These are phyloP conservation scores for Eragrostis tef DNA, from an alignment of 202 grass and related monocot species.

Conservation along the genomic window DNA sequence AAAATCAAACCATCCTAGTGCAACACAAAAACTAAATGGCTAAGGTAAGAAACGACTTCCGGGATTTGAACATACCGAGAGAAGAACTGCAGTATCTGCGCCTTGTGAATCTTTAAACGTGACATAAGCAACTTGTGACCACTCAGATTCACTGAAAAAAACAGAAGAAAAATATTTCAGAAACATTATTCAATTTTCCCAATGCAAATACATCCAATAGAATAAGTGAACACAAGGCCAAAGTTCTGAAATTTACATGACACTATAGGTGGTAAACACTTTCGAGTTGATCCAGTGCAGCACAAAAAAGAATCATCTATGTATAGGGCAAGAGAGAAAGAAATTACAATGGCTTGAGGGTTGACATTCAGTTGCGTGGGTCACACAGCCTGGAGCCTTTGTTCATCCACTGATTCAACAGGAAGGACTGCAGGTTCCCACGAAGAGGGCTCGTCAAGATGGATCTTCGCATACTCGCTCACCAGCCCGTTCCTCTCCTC, in stretches of 20 bases:
- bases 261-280: not conserved
- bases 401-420: slow-evolving; percentile 72
- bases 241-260: slow-evolving; percentile 54
- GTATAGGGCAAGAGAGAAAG: slow-evolving; percentile 44
- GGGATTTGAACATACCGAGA: slow-evolving; percentile 66
- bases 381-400: slow-evolving; percentile 71
- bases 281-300: slow-evolving; percentile 17
- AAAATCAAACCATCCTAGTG: slow-evolving; percentile 1
- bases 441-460: slow-evolving; percentile 74
- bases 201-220: slow-evolving; percentile 2
- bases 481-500: slow-evolving; percentile 77
- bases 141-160: slow-evolving; percentile 78
- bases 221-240: slow-evolving; percentile 23
- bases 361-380: not conserved
- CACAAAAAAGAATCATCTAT: slow-evolving; percentile 43
- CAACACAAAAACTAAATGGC: slow-evolving; percentile 4
- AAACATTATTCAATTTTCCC: slow-evolving; percentile 31
- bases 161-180: slow-evolving; percentile 37
- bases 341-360: not conserved
- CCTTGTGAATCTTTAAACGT: slow-evolving; percentile 92
- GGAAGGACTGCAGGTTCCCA: slow-evolving; percentile 79
- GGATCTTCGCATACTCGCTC: slow-evolving; percentile 76
- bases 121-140: slow-evolving; percentile 88
- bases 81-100: slow-evolving; percentile 90
- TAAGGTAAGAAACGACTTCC: slow-evolving; percentile 40